Base-by-base conservation (phyloP, 1,284 basidiomycete genomes). In the Nidula niveotomentosa region DNA sequence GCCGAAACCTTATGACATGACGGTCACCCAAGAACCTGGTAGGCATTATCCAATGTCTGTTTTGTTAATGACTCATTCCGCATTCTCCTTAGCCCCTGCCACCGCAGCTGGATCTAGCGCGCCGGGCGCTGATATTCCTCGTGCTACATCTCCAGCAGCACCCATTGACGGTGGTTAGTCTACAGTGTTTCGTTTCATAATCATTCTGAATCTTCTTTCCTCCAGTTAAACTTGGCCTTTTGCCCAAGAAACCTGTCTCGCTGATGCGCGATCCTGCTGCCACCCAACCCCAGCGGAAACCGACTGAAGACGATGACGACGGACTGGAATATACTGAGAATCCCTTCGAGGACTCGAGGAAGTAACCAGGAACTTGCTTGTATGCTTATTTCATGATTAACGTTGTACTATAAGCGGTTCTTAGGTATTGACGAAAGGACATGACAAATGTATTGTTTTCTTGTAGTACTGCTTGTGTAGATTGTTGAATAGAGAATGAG, bases 231-330 rank as follows among this genome's bases (percentile, higher is more conserved):
- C 73, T 90, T 2, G 89, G 88, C n/a, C 66, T 91, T 37, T 73
- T 91, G 17, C 88, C 89, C 4, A 90, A 89, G 69, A 80, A 84
- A 0, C 86, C 88, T 2, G 88, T 91, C 10, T 85, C 86, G 8
- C 76, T 90, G n/a, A 64, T 88, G 23, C 76, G 75, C 49, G 67
- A 72, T 8, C 66, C 71, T 39, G 59, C 67, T 23, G 35, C 59
- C 33, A 47, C 37, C 15, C 59, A 62, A 58, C 37, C 64, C 51
- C 55, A 66, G 58, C 53, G 62, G 44, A 61, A 67, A 57, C 60
- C 60, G 23, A 23, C 23, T 53, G 64, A 58, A 52, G 68, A 76
- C 48, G 77, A 79, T 44, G 77, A 79, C 6, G 81, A 85, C 53
- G 81, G 78, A 36, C 64, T 86, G 49, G 85, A 87, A 66, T 86